Base-by-base conservation (phyloP, 352 stramenopile genomes). In the Pseudoperonospora humuli region DNA sequence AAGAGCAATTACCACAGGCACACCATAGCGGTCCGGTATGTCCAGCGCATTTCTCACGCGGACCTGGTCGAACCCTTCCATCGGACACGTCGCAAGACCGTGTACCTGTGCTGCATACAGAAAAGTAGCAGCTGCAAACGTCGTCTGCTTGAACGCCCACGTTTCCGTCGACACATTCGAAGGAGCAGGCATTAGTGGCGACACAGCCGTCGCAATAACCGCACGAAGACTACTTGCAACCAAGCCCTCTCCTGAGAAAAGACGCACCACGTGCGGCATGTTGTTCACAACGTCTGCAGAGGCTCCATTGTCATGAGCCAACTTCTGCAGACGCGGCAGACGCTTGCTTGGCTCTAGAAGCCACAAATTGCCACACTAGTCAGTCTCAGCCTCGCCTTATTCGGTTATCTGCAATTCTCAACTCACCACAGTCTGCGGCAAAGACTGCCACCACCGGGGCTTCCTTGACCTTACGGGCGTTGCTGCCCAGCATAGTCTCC, bases 111-210 rank as follows among this genome's bases (percentile, higher is more conserved):
- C 77, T 0, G 82, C 82, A 14, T 81, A 70, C 23, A 92, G 23
- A 46, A 89, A 91, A 18, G 70, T 72, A 2, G 73, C 64, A 0
- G 78, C 82, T 10, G 75, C 82, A 38, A 94, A 75, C 19, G 62
- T 64, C 9, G 79, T 85, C 50, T 87, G 74, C 54, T 94, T 94
- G 62, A 77, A 86, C 1, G 77, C 68, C 79, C 79, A 94, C 23
- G 79, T 75, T 29, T 84, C 67, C 3, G 72, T 79, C 5, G 77
- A 72, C 23, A 84, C 79, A 19, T 65, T 71, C 7, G 68, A 58
- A 10, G 82, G 77, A 46, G 74, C 67, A 6, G 79, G 61, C 35
- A 66, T 55, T 5, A 93, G 44, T 5, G 82, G 82, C 5, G 79
- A 89, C 39, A 86, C 51, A 7, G 64, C 61, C 3, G 74, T 77